Percentiles rank a stretch among this genome's conserved stretches.
Evolutionary conservation across 768 basidiomycete genomes (phyloP).

Genomic region (Butyriboletus loyo): DNA sequence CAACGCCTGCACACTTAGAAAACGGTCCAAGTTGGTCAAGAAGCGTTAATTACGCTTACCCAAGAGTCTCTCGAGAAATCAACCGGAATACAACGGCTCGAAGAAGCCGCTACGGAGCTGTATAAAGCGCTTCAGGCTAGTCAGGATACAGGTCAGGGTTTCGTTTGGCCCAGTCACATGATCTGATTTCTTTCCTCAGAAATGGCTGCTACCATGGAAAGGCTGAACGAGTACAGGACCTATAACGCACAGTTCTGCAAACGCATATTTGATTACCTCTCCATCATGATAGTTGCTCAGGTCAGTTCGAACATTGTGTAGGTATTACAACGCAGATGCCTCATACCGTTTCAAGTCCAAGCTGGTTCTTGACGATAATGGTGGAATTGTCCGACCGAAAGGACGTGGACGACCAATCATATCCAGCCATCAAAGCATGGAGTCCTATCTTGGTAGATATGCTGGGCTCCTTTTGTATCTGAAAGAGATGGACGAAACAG

Average conservation of each 20-base stretch:
- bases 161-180: neutral
- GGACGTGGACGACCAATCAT: constrained; percentile 47
- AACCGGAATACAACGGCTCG: constrained; percentile 71
- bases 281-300: constrained; percentile 90
- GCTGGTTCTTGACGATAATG: constrained; percentile 60
- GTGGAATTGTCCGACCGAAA: constrained; percentile 49
- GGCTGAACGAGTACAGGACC: constrained; percentile 85
- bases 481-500: constrained; percentile 91
- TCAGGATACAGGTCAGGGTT: constrained; percentile 69
- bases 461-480: constrained; percentile 87
- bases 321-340: neutral
- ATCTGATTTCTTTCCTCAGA: constrained; percentile 42
- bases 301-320: constrained; percentile 38
- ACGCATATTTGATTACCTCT: constrained; percentile 82
- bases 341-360: constrained; percentile 49
- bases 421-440: constrained; percentile 67
- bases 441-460: constrained; percentile 83
- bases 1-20: constrained; percentile 46
- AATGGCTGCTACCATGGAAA: constrained; percentile 96
- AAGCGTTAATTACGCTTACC: constrained; percentile 69
- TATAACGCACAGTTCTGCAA: constrained; percentile 94
- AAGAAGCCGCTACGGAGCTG: constrained; percentile 80
- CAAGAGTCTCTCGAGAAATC: constrained; percentile 88
- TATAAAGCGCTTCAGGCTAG: constrained; percentile 94
- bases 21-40: constrained; percentile 90